A percentile compares a stretch with the other conserved stretches of the same genome.
These are phyloP conservation scores for Euclidium syriacum DNA, from an alignment of 345 rosid species.

Conservation along the genomic window DNA sequence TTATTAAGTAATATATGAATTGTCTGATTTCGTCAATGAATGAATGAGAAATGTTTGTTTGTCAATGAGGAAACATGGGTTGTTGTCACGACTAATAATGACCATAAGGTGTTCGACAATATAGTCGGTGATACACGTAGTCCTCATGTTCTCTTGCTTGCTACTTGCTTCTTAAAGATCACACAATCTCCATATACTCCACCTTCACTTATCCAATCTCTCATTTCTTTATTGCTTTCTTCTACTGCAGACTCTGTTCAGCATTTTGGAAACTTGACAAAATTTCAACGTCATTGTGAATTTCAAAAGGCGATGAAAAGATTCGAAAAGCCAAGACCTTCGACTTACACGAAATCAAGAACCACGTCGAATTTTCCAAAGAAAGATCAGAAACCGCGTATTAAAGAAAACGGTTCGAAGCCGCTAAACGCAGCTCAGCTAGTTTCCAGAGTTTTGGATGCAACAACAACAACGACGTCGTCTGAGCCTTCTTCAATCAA, in stretches of 20 bases:
- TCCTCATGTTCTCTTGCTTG: slow-evolving; percentile 23
- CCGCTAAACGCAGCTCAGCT: slow-evolving; percentile 32
- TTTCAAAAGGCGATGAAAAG: slow-evolving; percentile 20
- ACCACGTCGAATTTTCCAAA: not conserved
- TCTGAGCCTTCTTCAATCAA: slow-evolving; percentile 9
- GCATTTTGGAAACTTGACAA: not conserved
- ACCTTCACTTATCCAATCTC: not conserved
- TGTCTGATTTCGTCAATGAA: slow-evolving; percentile 13
- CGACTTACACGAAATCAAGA: slow-evolving; percentile 19
- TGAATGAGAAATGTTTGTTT: slow-evolving; percentile 35
- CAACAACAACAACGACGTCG: no score
- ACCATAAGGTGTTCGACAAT: slow-evolving; percentile 5
- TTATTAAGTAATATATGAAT: not conserved
- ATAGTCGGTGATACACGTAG: slow-evolving; percentile 1
- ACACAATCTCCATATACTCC: not conserved
- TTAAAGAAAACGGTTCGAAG: slow-evolving; percentile 21
- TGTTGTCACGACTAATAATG: slow-evolving; percentile 29
- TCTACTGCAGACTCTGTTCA: slow-evolving; percentile 9
- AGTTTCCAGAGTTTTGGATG: slow-evolving; percentile 33
- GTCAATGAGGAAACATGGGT: slow-evolving; percentile 22
- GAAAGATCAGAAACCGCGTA: slow-evolving; percentile 27
- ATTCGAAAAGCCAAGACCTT: slow-evolving; percentile 26
- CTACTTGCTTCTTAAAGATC: slow-evolving; percentile 8
- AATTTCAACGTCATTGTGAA: not conserved
- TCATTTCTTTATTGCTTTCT: not conserved